Percentiles rank a stretch among this genome's conserved stretches.
Evolutionary conservation across 2,329 filamentous ascomycete species (phyloP).

Genomic region (Diaporthe amygdali): DNA sequence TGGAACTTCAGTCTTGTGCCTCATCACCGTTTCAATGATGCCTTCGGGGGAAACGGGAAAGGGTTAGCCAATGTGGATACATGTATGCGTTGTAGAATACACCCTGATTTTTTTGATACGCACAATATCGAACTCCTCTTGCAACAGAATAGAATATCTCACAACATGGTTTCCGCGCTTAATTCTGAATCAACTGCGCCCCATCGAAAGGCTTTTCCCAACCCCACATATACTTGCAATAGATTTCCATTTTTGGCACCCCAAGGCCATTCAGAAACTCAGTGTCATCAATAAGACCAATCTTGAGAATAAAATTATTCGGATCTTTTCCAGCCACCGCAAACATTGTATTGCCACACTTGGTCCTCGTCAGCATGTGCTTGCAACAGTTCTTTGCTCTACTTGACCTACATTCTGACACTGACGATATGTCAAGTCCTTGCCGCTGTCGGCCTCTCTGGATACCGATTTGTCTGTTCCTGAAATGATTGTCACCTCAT

Average conservation of each 20-base stretch:
- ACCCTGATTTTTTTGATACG: neutral
- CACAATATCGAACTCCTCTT: no score
- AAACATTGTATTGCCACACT: constrained; percentile 20
- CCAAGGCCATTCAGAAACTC: constrained; percentile 3
- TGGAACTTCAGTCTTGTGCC: neutral
- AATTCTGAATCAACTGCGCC: neutral
- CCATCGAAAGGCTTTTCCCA: constrained; percentile 19
- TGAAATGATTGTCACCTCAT: constrained; percentile 1
- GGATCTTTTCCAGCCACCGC: neutral
- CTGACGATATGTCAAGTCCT: constrained; percentile 9
- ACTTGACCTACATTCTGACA: constrained; percentile 4
- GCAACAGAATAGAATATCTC: no score
- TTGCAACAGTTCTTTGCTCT: neutral
- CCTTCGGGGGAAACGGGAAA: neutral
- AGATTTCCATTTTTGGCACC: constrained; percentile 1
- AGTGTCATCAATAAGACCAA: constrained; percentile 16
- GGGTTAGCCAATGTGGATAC: neutral
- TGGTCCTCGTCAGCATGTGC: neutral
- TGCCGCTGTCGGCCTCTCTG: constrained; percentile 16
- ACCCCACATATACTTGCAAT: constrained; percentile 1
- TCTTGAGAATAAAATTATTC: constrained; percentile 2
- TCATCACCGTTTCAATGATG: neutral
- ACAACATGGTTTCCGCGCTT: no score
- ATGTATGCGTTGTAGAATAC: neutral
- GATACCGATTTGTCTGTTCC: constrained; percentile 10